These are phyloP conservation scores for Lasiosphaeria ovina DNA, from an alignment of 495 filamentous ascomycete genomes.

Conservation along the genomic window DNA sequence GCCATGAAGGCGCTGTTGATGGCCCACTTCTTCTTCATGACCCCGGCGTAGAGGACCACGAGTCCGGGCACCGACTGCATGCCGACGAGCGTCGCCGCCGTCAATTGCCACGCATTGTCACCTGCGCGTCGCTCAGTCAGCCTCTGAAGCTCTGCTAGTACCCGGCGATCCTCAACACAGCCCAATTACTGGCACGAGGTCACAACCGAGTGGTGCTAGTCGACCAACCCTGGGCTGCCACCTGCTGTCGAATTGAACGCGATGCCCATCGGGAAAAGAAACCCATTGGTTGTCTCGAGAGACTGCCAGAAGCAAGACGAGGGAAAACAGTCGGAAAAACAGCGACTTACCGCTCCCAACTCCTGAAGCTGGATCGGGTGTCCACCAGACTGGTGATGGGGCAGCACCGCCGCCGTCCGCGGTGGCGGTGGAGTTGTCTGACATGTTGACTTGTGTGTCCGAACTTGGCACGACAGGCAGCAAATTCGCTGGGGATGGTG, in stretches of 20 bases:
- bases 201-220: too few species aligned
- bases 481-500: too few species aligned
- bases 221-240: too few species aligned
- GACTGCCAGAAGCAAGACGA: not conserved
- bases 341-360: slow-evolving; percentile 11
- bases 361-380: slow-evolving; percentile 7
- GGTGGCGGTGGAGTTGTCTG: slow-evolving; percentile 3
- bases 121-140: slow-evolving; percentile 26
- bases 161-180: too few species aligned
- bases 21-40: slow-evolving; percentile 58
- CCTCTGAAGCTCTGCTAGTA: not conserved
- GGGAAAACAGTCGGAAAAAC: not conserved
- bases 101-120: slow-evolving; percentile 58
- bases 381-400: slow-evolving; percentile 11
- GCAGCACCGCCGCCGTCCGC: not conserved
- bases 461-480: not conserved
- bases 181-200: too few species aligned
- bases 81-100: slow-evolving; percentile 53
- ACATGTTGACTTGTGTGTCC: not conserved
- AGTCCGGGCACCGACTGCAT: slow-evolving; percentile 55
- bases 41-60: slow-evolving; percentile 54
- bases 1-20: slow-evolving; percentile 58
- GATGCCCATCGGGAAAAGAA: too few species aligned
- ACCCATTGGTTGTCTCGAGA: not conserved
- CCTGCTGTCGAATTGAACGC: too few species aligned